phyloP scores from a whole-genome alignment of 2,329 filamentous ascomycete genomes.

The Biscogniauxia marginata region DNA sequence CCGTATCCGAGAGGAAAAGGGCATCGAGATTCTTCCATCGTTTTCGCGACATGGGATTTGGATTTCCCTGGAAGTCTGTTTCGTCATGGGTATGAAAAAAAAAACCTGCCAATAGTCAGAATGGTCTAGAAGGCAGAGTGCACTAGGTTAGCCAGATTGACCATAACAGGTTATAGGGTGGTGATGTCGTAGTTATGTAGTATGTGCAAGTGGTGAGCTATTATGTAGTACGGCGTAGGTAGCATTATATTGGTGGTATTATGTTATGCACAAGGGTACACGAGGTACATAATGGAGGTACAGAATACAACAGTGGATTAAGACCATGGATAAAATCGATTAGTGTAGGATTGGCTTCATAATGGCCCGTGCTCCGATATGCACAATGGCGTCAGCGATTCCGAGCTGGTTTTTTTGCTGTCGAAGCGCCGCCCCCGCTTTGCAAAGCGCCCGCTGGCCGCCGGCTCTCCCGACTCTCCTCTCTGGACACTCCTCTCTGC shows the following conservation, averaged over 20 bases:
- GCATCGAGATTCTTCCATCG: not conserved
- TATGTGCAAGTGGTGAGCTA: not conserved
- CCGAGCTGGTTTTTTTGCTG: no score
- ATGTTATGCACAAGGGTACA: no score
- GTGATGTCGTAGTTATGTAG: not conserved
- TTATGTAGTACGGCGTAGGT: no score
- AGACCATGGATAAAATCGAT: not conserved
- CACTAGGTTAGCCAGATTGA: no score
- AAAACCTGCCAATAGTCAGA: not conserved
- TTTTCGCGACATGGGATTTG: not conserved
- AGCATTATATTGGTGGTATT: no score
- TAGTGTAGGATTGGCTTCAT: not conserved
- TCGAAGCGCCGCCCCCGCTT: not conserved
- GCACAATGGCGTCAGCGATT: not conserved
- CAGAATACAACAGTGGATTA: no score
- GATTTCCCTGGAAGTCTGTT: not conserved
- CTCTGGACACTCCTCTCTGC: no score
- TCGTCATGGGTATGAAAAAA: not conserved
- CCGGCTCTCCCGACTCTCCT: not conserved
- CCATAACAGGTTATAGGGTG: no score
- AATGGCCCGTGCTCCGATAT: not conserved
- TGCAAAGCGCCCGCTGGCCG: not conserved
- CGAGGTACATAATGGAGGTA: not conserved
- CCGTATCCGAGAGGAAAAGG: not conserved
- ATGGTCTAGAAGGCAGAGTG: not conserved